Evolutionary conservation across 768 basidiomycete species (phyloP).

Genomic region (Myochromella boudieri): DNA sequence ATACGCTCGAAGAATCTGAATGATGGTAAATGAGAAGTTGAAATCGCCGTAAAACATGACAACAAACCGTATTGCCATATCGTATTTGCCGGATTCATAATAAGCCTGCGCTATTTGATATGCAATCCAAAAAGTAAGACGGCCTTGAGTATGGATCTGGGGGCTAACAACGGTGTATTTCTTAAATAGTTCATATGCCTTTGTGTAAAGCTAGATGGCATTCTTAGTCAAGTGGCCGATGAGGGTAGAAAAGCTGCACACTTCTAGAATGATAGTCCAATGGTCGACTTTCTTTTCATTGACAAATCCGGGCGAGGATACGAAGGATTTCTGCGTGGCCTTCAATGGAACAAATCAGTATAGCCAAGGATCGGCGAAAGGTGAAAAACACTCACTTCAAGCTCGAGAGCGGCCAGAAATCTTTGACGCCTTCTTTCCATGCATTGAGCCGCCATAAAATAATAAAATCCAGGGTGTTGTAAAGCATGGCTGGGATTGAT

Average conservation of each 20-base stretch:
- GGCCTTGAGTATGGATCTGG: conserved; percentile 57
- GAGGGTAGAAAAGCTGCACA: conserved; percentile 25
- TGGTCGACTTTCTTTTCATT: conserved; percentile 97
- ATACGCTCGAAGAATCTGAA: conserved; percentile 91
- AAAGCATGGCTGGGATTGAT: conserved; percentile 80
- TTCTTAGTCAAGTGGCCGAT: background rate
- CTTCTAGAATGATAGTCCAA: conserved; percentile 79
- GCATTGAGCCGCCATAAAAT: conserved; percentile 84
- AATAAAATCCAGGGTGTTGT: conserved; percentile 92
- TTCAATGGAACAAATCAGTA: too few species aligned
- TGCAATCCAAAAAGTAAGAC: conserved; percentile 89
- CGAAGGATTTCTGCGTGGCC: conserved; percentile 32
- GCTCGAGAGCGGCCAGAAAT: conserved; percentile 58
- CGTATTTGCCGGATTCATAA: conserved; percentile 74
- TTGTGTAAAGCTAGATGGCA: conserved; percentile 75
- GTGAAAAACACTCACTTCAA: conserved; percentile 49
- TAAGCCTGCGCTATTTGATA: conserved; percentile 89
- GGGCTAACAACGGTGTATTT: conserved; percentile 50
- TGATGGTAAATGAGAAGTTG: background rate
- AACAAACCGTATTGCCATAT: conserved; percentile 81
- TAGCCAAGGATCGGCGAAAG: background rate
- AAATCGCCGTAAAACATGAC: background rate
- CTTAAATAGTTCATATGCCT: conserved; percentile 93
- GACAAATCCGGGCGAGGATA: conserved; percentile 65
- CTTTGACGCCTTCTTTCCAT: conserved; percentile 73